phyloP scores from a whole-genome alignment of 768 basidiomycete genomes.

The Cyclocybe aegerita region DNA sequence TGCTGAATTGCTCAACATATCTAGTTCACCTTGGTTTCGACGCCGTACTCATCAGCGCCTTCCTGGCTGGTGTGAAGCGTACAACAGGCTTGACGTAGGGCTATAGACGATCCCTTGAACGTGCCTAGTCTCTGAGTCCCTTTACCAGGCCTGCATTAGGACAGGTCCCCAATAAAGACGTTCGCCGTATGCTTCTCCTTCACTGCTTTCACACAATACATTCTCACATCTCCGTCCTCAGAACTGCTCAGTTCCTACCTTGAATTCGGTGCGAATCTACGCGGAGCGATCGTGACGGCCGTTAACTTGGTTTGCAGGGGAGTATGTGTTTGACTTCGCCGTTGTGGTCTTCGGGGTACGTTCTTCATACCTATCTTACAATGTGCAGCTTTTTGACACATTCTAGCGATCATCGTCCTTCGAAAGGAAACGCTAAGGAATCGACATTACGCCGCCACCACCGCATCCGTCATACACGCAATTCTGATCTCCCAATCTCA shows the following conservation, averaged over 20 bases:
- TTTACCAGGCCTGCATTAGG: constrained; percentile 65
- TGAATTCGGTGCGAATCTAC: constrained; percentile 58
- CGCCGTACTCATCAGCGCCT: constrained; percentile 73
- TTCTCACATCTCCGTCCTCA: constrained; percentile 25
- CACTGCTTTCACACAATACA: not conserved
- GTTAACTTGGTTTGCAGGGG: constrained; percentile 45
- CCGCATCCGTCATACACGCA: no score
- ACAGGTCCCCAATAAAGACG: constrained; percentile 84
- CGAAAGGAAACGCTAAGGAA: constrained; percentile 49
- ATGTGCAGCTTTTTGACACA: not conserved
- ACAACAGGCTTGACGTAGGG: constrained; percentile 85
- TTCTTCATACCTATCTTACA: constrained; percentile 9
- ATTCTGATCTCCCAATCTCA: not conserved
- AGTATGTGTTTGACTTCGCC: constrained; percentile 86
- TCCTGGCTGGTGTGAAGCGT: constrained; percentile 83
- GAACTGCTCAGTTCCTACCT: constrained; percentile 77
- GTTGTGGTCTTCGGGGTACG: constrained; percentile 81
- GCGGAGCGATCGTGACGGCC: not conserved
- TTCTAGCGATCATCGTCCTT: constrained; percentile 71
- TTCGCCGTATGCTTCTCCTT: constrained; percentile 61
- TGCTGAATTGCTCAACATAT: not conserved
- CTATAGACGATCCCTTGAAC: not conserved
- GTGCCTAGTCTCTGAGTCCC: not conserved
- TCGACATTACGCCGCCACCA: no score
- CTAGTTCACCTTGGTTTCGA: constrained; percentile 12